phyloP scores from a whole-genome alignment of 345 rosid species.

The Lumnitzera racemosa region DNA sequence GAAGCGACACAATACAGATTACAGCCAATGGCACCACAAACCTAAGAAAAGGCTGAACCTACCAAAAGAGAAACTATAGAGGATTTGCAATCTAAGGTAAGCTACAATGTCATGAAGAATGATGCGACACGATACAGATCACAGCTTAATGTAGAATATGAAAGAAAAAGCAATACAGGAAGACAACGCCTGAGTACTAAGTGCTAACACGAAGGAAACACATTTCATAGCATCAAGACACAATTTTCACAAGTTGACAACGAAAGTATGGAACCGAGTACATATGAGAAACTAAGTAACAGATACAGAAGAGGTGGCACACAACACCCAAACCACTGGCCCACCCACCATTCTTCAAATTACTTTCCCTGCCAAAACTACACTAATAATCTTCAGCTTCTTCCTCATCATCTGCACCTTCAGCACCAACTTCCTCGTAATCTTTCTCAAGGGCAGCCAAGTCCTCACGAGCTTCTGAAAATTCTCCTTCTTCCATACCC shows the following conservation, averaged over 20 bases:
- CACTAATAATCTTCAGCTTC: slow-evolving; percentile 48
- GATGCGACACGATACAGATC: no score
- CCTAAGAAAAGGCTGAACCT: no score
- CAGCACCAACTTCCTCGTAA: slow-evolving; percentile 64
- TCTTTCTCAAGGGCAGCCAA: slow-evolving; percentile 43
- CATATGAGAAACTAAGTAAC: slow-evolving; percentile 2
- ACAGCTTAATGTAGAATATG: no score
- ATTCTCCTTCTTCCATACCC: slow-evolving; percentile 74
- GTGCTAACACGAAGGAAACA: slow-evolving; percentile 7
- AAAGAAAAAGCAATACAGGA: not conserved
- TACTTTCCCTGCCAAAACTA: not conserved
- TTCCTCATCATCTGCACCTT: slow-evolving; percentile 55
- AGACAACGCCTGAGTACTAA: not conserved
- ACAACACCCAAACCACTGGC: not conserved
- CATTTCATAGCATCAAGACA: not conserved
- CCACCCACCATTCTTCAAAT: slow-evolving; percentile 2
- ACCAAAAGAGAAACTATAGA: no score
- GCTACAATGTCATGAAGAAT: no score
- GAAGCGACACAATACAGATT: no score
- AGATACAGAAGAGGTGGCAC: not conserved
- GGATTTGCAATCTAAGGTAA: no score
- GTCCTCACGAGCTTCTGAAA: slow-evolving; percentile 68
- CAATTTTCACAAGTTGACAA: slow-evolving; percentile 2
- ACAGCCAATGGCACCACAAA: no score
- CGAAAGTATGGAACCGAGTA: not conserved